phyloP scores from a whole-genome alignment of 345 rosid genomes.

The Sisymbrium irio region DNA sequence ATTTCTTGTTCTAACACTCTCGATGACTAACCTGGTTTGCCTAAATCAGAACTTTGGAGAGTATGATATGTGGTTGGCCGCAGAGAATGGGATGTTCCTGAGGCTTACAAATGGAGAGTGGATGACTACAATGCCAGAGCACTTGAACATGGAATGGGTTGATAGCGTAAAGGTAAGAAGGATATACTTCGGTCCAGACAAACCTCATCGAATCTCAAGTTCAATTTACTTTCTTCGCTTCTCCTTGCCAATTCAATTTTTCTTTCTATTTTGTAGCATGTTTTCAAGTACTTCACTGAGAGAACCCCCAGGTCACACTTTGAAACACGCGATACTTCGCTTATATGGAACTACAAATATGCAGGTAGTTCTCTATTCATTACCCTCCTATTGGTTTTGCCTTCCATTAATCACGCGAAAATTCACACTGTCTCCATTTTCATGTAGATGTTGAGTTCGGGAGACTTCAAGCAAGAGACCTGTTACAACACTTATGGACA shows the following conservation, averaged over 20 bases:
- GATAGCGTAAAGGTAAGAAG: slow-evolving; percentile 88
- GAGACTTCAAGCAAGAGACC: slow-evolving; percentile 94
- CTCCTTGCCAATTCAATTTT: slow-evolving; percentile 25
- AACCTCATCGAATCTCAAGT: background rate
- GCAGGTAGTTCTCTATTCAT: slow-evolving; percentile 57
- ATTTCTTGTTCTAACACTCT: slow-evolving; percentile 3
- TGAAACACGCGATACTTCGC: slow-evolving; percentile 85
- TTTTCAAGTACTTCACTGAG: slow-evolving; percentile 92
- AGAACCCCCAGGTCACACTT: slow-evolving; percentile 95
- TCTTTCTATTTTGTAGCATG: slow-evolving; percentile 65
- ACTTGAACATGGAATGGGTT: slow-evolving; percentile 98
- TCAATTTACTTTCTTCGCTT: slow-evolving; percentile 3
- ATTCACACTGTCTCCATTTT: slow-evolving; percentile 11
- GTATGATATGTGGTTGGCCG: slow-evolving; percentile 93
- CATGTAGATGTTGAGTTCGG: slow-evolving; percentile 85
- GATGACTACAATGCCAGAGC: slow-evolving; percentile 99
- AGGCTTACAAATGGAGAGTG: slow-evolving; percentile 79
- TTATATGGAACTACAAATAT: slow-evolving; percentile 99
- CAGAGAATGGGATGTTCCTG: slow-evolving; percentile 97
- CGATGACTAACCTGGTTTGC: background rate
- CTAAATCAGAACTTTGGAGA: slow-evolving; percentile 72
- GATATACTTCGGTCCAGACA: background rate
- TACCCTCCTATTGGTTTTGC: background rate
- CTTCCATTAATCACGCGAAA: background rate
- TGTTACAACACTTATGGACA: slow-evolving; percentile 99